Base-by-base conservation (phyloP, 2,329 filamentous ascomycete species). In the Elsinoe fawcettii region DNA sequence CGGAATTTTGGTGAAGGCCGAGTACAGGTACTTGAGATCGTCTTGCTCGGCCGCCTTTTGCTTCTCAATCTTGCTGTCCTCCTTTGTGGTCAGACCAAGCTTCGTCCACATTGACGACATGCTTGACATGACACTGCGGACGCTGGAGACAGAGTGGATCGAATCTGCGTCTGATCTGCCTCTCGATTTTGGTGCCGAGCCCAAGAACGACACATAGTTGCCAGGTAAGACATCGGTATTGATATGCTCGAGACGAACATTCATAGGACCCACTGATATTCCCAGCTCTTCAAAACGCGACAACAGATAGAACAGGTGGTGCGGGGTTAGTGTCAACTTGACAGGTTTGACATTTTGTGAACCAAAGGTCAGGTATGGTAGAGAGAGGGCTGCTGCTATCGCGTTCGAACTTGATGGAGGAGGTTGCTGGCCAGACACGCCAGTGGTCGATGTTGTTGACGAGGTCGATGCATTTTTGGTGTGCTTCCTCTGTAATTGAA, bases 1-100 rank as follows among this genome's bases (percentile, higher is more conserved):
- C 0, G 93, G 93, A 43, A 99, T 95, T 75, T 97, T 99, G 67
- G 93, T 99, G 69, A 97, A 99, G 58, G 93, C 90, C 41, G 93
- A 97, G 75, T 96, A 99, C 32, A 99, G 79, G 70, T 99, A 97
- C 71, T 92, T 96, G 64, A 96, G 76, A 70, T 99, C 93, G 58
- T 87, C 83, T 68, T 93, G 85, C 57, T 93, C 74, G 44, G 89
- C 87, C 58, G 86, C 86, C 72, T 95, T 95, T 70, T 93, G 90
- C 69, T 90, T 90, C 72, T 96, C 93, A 34, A 85, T 88, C 69
- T 91, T 88, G 62, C 90, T 86, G 51, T 83, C 82, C 66, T 89
- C 89, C 71, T 86, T 87, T 14, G 49, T 36, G 44, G 88, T 85
- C 60, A 96, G 81, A 22, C 91, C 88, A 63, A 97, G 85, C 66